Conservation (phyloP, 768 basidiomycete species). For the Panaeolus papilionaceus region DNA sequence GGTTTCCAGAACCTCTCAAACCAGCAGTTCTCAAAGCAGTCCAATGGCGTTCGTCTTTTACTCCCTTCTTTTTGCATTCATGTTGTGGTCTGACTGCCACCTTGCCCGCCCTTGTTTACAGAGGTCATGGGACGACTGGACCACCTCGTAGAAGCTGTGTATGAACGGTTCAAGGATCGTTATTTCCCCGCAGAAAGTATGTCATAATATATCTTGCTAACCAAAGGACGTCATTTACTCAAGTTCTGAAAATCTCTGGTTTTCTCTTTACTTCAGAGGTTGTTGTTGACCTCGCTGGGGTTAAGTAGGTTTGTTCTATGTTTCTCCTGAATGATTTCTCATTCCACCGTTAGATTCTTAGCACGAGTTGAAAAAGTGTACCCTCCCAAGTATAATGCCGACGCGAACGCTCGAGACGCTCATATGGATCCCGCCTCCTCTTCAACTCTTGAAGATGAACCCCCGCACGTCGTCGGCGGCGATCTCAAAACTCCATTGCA, state of each 20-base stretch:
- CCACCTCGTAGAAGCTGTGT: constrained; percentile 93
- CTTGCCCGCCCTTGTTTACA: constrained; percentile 40
- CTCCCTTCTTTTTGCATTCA: constrained; percentile 20
- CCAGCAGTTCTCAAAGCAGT: constrained; percentile 89
- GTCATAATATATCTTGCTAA: constrained; percentile 38
- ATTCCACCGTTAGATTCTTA: constrained; percentile 62
- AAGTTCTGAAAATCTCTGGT: constrained; percentile 8
- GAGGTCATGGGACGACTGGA: constrained; percentile 98
- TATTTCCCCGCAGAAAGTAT: constrained; percentile 91
- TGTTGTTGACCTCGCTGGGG: constrained; percentile 84
- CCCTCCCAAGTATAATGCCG: constrained; percentile 62
- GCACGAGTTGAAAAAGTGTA: constrained; percentile 82
- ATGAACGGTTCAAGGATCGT: constrained; percentile 94
- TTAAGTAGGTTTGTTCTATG: constrained; percentile 63
- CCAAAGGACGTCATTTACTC: constrained; percentile 24
- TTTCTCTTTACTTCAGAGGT: constrained; percentile 61
- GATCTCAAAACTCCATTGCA: constrained; percentile 80
- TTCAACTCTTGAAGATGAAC: constrained; percentile 51
- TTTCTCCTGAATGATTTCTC: constrained; percentile 7
- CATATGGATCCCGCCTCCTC: constrained; percentile 55
- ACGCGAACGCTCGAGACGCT: constrained; percentile 54
- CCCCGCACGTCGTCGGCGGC: constrained; percentile 74
- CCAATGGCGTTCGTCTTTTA: constrained; percentile 88
- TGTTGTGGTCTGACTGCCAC: constrained; percentile 24
- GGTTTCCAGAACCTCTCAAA: constrained; percentile 94